Percentiles rank a stretch among this genome's conserved stretches.
These are phyloP conservation scores for Cordia subcordata DNA, from an alignment of 257 asterid genomes.

Conservation along the genomic window DNA sequence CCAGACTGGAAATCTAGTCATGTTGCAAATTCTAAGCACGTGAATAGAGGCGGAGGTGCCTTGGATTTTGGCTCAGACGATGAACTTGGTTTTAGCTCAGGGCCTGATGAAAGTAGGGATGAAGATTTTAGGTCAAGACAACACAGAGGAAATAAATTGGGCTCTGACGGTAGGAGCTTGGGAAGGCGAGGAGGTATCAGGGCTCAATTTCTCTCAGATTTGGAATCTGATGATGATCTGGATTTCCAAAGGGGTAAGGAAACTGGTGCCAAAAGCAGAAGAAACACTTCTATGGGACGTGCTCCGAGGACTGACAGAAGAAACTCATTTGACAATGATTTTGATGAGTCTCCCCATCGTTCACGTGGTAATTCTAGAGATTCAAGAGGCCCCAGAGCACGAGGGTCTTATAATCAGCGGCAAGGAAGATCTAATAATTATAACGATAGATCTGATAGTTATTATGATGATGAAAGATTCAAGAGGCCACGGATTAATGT, in stretches of 20 bases:
- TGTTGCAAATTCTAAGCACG: conserved; percentile 40
- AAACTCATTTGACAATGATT: conserved; percentile 24
- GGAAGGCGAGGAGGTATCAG: conserved; percentile 31
- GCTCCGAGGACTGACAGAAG: conserved; percentile 22
- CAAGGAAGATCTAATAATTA: conserved; percentile 38
- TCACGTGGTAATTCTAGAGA: conserved; percentile 26
- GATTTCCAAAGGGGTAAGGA: conserved; percentile 25
- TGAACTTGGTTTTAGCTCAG: conserved; percentile 45
- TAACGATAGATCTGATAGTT: conserved; percentile 34
- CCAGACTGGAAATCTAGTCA: conserved; percentile 74
- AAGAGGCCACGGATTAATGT: conserved; percentile 69
- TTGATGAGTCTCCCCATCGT: conserved; percentile 33
- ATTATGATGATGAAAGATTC: conserved; percentile 39
- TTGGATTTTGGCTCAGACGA: conserved; percentile 52
- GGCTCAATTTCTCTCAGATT: conserved; percentile 28
- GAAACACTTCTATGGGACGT: conserved; percentile 18
- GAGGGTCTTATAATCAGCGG: conserved; percentile 38
- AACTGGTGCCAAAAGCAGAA: conserved; percentile 19
- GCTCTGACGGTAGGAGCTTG: conserved; percentile 23
- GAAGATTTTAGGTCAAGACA: conserved; percentile 30
- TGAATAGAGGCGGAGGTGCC: conserved; percentile 33
- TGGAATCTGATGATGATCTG: conserved; percentile 38
- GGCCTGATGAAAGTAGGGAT: conserved; percentile 37
- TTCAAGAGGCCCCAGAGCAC: conserved; percentile 28
- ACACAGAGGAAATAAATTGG: conserved; percentile 32